A percentile compares a stretch with the other conserved stretches of the same genome.
These are phyloP conservation scores for Trapa bicornis DNA, from an alignment of 345 rosid species.

Conservation along the genomic window DNA sequence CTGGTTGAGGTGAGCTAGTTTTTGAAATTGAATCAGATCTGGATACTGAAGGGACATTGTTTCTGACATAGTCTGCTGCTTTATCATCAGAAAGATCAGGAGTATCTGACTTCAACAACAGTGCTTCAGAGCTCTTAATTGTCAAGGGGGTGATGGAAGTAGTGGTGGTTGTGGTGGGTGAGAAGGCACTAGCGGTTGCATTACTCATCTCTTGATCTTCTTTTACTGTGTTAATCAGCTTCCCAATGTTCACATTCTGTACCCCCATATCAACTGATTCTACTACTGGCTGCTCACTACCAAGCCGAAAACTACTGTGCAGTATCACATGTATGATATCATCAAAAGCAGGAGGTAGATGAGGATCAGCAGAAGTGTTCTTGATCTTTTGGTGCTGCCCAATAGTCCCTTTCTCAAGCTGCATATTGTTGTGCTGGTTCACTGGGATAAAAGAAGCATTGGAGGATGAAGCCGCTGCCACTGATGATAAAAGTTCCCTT, in stretches of 20 bases:
- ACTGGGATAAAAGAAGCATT: no score
- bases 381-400: conserved; percentile 29
- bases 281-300: conserved; percentile 73
- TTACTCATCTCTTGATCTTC: conserved; percentile 61
- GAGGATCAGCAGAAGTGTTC: conserved; percentile 21
- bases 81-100: conserved; percentile 28
- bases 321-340: conserved; percentile 80
- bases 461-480: no score
- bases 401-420: conserved; percentile 26
- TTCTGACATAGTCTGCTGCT: conserved; percentile 31
- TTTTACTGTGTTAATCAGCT: conserved; percentile 57
- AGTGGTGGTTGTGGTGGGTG: neutral
- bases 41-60: neutral
- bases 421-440: conserved; percentile 12
- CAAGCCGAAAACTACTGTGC: conserved; percentile 81
- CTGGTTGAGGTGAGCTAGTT: conserved; percentile 30
- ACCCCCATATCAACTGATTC: conserved; percentile 77
- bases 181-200: conserved; percentile 1
- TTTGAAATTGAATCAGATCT: conserved; percentile 14
- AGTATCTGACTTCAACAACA: conserved; percentile 23
- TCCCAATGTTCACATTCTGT: conserved; percentile 60
- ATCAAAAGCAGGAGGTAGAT: conserved; percentile 54
- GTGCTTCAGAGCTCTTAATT: conserved; percentile 32
- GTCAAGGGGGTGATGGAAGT: conserved; percentile 6
- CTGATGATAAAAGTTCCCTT: no score